These are phyloP conservation scores for Mycena capillaripes DNA, from an alignment of 768 basidiomycete species.

Conservation along the genomic window DNA sequence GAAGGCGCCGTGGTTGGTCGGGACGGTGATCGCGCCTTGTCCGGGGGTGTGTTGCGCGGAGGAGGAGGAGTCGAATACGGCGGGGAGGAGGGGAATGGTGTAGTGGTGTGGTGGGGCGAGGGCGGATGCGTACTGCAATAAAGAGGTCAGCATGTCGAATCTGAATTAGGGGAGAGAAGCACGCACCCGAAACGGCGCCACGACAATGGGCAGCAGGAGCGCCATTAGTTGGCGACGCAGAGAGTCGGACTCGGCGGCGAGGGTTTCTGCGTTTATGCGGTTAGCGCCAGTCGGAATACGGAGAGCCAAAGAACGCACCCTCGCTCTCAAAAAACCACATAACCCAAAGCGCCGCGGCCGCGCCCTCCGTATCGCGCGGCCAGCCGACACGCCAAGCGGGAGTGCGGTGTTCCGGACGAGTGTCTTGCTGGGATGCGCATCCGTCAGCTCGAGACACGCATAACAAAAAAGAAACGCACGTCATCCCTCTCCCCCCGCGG, in stretches of 20 bases:
- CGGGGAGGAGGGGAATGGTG: constrained; percentile 26
- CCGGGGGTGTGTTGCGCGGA: not conserved
- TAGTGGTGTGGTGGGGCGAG: constrained; percentile 36
- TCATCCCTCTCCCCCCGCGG: not conserved
- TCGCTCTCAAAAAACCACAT: constrained; percentile 25
- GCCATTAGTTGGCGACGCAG: constrained; percentile 16
- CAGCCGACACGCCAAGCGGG: constrained; percentile 28
- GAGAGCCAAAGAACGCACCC: not conserved
- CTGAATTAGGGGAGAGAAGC: not conserved
- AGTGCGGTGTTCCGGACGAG: not conserved
- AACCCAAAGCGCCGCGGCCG: constrained; percentile 28
- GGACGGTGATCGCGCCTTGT: constrained; percentile 12
- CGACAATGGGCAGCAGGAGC: constrained; percentile 27
- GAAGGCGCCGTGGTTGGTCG: constrained; percentile 26
- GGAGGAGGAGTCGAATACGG: not conserved
- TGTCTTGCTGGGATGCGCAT: too few relatives aligned
- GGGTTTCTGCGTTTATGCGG: constrained; percentile 14
- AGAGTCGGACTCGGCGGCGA: constrained; percentile 25
- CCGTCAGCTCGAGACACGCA: too few relatives aligned
- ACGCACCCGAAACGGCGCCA: constrained; percentile 33
- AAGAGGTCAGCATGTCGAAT: too few relatives aligned
- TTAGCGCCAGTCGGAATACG: not conserved
- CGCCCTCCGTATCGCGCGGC: constrained; percentile 17
- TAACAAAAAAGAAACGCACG: too few relatives aligned
- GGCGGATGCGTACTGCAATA: constrained; percentile 24